Percentiles rank a stretch among this genome's conserved stretches.
These are phyloP conservation scores for Candida tibetensis DNA, from an alignment of 805 yeast genomes.

Conservation along the genomic window DNA sequence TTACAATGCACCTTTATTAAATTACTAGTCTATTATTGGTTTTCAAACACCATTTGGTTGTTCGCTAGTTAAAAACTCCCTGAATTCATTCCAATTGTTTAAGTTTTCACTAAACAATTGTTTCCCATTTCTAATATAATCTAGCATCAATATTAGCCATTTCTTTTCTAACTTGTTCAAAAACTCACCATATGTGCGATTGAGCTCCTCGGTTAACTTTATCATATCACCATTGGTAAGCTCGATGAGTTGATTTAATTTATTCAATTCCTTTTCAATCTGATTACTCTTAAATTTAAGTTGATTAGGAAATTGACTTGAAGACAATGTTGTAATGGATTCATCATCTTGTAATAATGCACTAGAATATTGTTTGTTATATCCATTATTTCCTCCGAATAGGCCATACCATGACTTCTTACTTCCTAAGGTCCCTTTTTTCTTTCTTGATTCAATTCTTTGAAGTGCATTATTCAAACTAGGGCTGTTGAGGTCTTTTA, in stretches of 20 bases:
- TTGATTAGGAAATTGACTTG: slow-evolving; percentile 10
- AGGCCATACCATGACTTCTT: slow-evolving; percentile 44
- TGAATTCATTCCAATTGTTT: slow-evolving; percentile 34
- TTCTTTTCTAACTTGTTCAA: slow-evolving; percentile 38
- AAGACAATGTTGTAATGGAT: neutral
- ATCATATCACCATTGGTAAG: slow-evolving; percentile 43
- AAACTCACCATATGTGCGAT: slow-evolving; percentile 37
- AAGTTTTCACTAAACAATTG: slow-evolving; percentile 31
- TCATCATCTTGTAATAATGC: slow-evolving; percentile 12
- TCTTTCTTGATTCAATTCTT: slow-evolving; percentile 27
- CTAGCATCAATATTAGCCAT: slow-evolving; percentile 39
- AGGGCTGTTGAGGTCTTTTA: slow-evolving; percentile 40
- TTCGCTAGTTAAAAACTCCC: slow-evolving; percentile 10
- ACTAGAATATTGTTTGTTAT: slow-evolving; percentile 13
- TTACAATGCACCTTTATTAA: too few relatives aligned
- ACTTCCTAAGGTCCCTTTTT: slow-evolving; percentile 10
- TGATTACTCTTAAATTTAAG: slow-evolving; percentile 30
- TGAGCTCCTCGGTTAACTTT: slow-evolving; percentile 43
- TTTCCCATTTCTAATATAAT: slow-evolving; percentile 34
- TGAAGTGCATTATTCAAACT: slow-evolving; percentile 35
- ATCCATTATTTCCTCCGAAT: slow-evolving; percentile 41
- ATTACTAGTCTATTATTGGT: too few relatives aligned
- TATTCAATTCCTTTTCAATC: slow-evolving; percentile 40
- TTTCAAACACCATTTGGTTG: neutral
- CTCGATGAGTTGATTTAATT: slow-evolving; percentile 48